Percentiles rank a stretch among this genome's conserved stretches.
phyloP scores from a whole-genome alignment of 495 filamentous ascomycete species.

The Xylaria acuta region DNA sequence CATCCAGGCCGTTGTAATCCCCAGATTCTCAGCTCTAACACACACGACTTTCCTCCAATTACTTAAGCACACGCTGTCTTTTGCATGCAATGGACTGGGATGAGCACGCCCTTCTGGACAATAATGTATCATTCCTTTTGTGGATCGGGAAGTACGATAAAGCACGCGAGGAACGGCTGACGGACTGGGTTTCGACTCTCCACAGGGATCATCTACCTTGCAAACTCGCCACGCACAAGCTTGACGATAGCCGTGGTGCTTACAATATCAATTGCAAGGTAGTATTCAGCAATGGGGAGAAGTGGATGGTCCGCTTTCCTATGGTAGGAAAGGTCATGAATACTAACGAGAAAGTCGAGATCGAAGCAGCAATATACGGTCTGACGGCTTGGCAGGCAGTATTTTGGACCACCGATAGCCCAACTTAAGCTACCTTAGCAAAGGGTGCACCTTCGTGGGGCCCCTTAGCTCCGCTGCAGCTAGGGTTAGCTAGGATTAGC shows the following conservation, averaged over 20 bases:
- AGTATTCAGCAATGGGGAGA: constrained; percentile 42
- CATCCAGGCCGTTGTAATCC: neutral
- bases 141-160: constrained; percentile 49
- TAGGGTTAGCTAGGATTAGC: no score
- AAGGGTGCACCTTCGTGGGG: no score
- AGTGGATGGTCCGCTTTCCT: constrained; percentile 51
- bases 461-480: no score
- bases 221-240: constrained; percentile 34
- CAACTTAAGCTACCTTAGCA: no score
- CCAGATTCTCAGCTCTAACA: neutral
- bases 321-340: constrained; percentile 44
- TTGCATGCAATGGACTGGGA: constrained; percentile 21
- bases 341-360: constrained; percentile 44
- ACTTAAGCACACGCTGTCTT: neutral
- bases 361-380: constrained; percentile 46
- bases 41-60: neutral
- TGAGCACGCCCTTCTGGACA: constrained; percentile 21
- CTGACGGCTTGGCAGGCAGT: no score
- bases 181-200: constrained; percentile 48
- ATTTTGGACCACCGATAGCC: no score
- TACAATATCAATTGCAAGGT: constrained; percentile 48
- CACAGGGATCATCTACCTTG: constrained; percentile 46
- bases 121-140: constrained; percentile 28
- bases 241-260: constrained; percentile 37
- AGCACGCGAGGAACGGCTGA: constrained; percentile 40